These are phyloP conservation scores for Crithidia bombi DNA, from an alignment of 208 protist genomes.

Conservation along the genomic window DNA sequence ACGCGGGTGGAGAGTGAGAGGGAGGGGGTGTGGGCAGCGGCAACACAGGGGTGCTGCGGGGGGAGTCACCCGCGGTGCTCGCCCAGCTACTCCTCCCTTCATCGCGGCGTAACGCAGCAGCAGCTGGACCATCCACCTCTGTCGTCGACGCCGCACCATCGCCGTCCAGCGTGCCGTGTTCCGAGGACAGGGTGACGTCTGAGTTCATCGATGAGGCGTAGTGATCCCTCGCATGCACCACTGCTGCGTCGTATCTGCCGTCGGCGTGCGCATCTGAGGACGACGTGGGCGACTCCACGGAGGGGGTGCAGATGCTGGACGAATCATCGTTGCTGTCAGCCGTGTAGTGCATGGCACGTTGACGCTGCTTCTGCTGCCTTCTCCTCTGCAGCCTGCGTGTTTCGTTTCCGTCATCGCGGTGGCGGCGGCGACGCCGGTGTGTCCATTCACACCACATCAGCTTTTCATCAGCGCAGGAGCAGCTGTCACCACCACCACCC, in stretches of 20 bases:
- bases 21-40: background rate
- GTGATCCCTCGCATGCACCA: background rate
- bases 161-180: conserved; percentile 12
- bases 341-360: background rate
- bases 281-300: conserved; percentile 28
- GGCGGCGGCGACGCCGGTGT: background rate
- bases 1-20: background rate
- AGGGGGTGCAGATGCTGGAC: conserved; percentile 21
- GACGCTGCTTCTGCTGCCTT: background rate
- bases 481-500: too few species aligned
- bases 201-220: conserved; percentile 2
- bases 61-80: conserved; percentile 4
- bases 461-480: too few species aligned
- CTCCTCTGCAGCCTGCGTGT: background rate
- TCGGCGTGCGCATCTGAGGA: background rate
- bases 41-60: background rate
- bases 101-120: background rate
- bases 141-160: background rate
- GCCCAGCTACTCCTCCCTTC: background rate
- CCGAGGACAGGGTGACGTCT: conserved; percentile 22
- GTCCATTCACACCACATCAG: too few species aligned
- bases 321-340: conserved; percentile 2
- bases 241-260: background rate
- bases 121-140: background rate
- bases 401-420: too few species aligned